Evolutionary conservation across 1,139 yeast genomes (phyloP), one percentile per base, ranked within the genome.

Genomic region (Magnusiomyces magnusii): DNA sequence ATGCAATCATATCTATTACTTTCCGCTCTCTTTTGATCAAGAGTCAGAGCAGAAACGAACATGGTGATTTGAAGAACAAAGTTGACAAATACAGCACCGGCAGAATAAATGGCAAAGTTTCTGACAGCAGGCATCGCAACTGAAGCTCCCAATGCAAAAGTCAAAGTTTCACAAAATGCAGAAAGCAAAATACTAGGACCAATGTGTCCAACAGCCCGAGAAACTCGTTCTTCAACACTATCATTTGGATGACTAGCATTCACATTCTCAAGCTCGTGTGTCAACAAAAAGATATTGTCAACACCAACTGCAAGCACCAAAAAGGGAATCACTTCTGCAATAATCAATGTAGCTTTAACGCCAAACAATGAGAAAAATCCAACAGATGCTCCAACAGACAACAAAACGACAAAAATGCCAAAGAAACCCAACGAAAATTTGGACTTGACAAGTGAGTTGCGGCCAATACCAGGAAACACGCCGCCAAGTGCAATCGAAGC

Each of bases 241-340:
- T 78, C 78, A 54, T 75, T 75, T 10, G 81, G 78, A 60, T 73
- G 73, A 1, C 75, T 70, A 23, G 78, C 76, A 60, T 80, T 80
- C 19, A 86, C 79, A 28, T 78, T 73, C 52, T 84, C 82, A 55
- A 88, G 76, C 68, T 90, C 96, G 70, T 90, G 93, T 1, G 90
- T 86, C 27, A 93, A 81, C 64, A 93, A 75, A 69, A 92, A 93
- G 41, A 93, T 87, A 69, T 93, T 93, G 72, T 93, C 99, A 31
- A 93, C 93, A 19, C 99, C 99, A 59, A 93, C 85, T 0, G 99
- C 99, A 62, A 93, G 77, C 3, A 93, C 87, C 67, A 93, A 75
- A 68, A 93, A 93, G n/a, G 98, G 98, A 52, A 93, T 93, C 2
- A 93, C 98, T 69, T 93, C 98, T 1, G 98, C 97, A 63, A 93